phyloP scores from a whole-genome alignment of 441 rosid genomes.

The Euphorbia schlechtendalii region DNA sequence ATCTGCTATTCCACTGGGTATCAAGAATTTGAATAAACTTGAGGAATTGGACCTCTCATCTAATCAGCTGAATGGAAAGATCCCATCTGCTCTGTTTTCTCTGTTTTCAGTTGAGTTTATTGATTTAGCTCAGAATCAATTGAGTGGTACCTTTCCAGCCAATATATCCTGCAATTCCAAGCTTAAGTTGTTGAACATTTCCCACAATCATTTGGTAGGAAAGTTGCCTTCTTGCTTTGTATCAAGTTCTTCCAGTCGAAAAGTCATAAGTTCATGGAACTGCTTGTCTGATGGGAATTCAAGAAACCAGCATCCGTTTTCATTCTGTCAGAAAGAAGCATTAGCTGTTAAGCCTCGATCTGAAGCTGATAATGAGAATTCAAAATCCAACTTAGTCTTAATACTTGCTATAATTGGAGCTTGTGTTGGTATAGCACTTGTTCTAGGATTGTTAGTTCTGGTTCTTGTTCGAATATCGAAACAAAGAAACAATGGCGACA shows the following conservation, averaged over 20 bases:
- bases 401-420: conserved; percentile 58
- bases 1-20: conserved; percentile 45
- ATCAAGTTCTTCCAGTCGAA: conserved; percentile 36
- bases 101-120: conserved; percentile 54
- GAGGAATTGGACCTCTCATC: conserved; percentile 56
- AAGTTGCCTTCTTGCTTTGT: conserved; percentile 53
- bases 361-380: conserved; percentile 23
- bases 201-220: conserved; percentile 67
- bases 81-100: conserved; percentile 57
- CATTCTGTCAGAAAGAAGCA: conserved; percentile 74
- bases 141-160: conserved; percentile 48
- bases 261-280: conserved; percentile 64
- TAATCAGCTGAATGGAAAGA: conserved; percentile 46
- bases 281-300: conserved; percentile 50
- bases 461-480: conserved; percentile 39
- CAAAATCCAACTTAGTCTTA: conserved; percentile 38
- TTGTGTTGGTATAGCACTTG: conserved; percentile 33
- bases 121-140: conserved; percentile 43
- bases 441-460: conserved; percentile 36
- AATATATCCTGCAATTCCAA: conserved; percentile 42
- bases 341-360: conserved; percentile 57
- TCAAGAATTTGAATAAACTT: conserved; percentile 40
- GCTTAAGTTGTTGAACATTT: conserved; percentile 52
- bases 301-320: conserved; percentile 55
- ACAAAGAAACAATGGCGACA: conserved; percentile 25